A percentile compares a stretch with the other conserved stretches of the same genome.
Evolutionary conservation across 345 rosid genomes (phyloP).

Genomic region (Acer campestre): DNA sequence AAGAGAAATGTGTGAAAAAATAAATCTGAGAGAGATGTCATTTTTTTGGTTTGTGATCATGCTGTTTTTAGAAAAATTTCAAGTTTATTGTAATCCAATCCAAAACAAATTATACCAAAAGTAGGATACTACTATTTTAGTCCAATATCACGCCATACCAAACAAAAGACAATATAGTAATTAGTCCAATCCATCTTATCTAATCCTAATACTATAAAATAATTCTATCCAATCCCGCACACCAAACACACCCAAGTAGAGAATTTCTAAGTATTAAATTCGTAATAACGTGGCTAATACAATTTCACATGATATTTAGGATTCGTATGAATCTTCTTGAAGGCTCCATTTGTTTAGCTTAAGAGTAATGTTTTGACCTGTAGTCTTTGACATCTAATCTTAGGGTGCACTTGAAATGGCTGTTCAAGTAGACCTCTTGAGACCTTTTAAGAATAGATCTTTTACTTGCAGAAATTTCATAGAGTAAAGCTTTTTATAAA

Average conservation of each 20-base stretch:
- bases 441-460: not conserved
- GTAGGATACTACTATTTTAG: no score
- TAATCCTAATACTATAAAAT: not conserved
- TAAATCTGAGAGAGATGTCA: no score
- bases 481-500: not conserved
- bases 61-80: not conserved
- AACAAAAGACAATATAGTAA: not conserved
- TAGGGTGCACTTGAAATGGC: not conserved
- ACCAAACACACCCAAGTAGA: not conserved
- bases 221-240: not conserved
- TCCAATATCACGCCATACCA: not conserved
- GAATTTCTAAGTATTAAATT: not conserved
- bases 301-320: not conserved
- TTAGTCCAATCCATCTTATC: not conserved
- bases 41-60: no score
- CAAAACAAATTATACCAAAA: not conserved
- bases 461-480: no score
- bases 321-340: not conserved
- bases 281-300: not conserved
- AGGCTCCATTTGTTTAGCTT: not conserved
- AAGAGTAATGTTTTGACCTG: not conserved
- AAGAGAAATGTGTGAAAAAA: no score
- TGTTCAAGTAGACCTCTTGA: not conserved
- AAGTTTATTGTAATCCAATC: not conserved
- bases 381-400: not conserved